These are phyloP conservation scores for Taiozyma onychis DNA, from an alignment of 1,139 yeast species.

Conservation along the genomic window DNA sequence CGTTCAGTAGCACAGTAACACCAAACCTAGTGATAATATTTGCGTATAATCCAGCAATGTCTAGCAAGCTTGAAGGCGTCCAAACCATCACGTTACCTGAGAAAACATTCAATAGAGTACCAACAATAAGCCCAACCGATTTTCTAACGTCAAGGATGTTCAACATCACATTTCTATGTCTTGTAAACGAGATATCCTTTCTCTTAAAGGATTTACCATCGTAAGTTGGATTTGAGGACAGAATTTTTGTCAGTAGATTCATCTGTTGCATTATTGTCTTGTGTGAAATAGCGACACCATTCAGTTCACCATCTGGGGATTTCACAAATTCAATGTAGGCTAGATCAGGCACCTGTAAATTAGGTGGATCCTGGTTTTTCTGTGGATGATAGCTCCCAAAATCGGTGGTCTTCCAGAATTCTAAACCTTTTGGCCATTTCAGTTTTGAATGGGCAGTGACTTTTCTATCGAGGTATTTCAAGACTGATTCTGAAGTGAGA, in stretches of 20 bases:
- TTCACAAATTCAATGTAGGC: conserved; percentile 93
- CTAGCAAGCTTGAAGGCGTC: conserved; percentile 73
- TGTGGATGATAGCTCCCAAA: conserved; percentile 66
- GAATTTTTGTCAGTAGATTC: conserved; percentile 63
- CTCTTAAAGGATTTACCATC: conserved; percentile 30
- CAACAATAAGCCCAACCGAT: conserved; percentile 82
- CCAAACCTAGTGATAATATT: conserved; percentile 64
- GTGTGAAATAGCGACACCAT: conserved; percentile 93
- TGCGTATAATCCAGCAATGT: conserved; percentile 84
- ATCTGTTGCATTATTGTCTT: conserved; percentile 85
- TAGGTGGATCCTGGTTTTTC: conserved; percentile 59
- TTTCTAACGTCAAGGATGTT: conserved; percentile 83
- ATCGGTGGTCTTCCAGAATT: conserved; percentile 84
- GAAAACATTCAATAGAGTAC: conserved; percentile 74
- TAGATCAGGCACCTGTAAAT: conserved; percentile 65
- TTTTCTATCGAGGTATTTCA: conserved; percentile 21
- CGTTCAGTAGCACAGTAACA: conserved; percentile 74
- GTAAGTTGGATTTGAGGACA: conserved; percentile 54
- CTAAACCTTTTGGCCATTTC: conserved; percentile 54
- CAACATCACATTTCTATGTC: conserved; percentile 38
- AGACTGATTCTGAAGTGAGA: conserved; percentile 74
- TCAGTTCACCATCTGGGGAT: conserved; percentile 83
- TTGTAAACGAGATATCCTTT: conserved; percentile 30
- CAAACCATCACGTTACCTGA: conserved; percentile 80
- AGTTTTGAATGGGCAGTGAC: conserved; percentile 31